Evolutionary conservation across 257 asterid genomes (phyloP).

Genomic region (Petunia secreta): DNA sequence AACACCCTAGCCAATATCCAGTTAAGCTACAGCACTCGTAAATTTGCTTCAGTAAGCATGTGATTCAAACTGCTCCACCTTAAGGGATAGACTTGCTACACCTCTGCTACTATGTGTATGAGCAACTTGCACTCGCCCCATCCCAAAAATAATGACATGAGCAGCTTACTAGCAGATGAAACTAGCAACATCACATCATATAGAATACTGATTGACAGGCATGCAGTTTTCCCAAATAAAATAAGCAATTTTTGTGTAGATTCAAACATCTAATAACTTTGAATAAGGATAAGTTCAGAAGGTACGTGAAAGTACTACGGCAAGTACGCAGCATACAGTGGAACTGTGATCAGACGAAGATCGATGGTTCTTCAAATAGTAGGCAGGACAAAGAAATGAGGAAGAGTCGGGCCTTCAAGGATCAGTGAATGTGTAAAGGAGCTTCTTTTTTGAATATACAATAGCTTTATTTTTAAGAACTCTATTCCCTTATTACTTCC

Average conservation of each 20-base stretch:
- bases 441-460: background rate
- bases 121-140: slow-evolving; percentile 1
- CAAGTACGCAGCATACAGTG: background rate
- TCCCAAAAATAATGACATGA: background rate
- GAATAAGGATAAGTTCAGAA: background rate
- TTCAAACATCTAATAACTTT: background rate
- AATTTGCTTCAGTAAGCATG: background rate
- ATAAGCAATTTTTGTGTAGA: background rate
- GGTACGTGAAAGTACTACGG: background rate
- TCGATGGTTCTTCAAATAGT: slow-evolving; percentile 1
- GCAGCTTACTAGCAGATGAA: too few relatives aligned
- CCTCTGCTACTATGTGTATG: background rate
- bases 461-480: background rate
- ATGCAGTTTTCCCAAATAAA: slow-evolving; percentile 13
- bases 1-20: background rate
- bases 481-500: slow-evolving; percentile 6
- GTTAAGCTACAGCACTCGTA: background rate
- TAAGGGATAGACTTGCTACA: slow-evolving; percentile 9
- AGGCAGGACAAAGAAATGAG: background rate
- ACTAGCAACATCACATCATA: too few relatives aligned
- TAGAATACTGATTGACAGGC: too few relatives aligned
- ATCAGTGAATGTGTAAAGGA: background rate
- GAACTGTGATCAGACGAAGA: background rate
- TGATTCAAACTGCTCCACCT: slow-evolving; percentile 7
- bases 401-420: background rate